These are phyloP conservation scores for Purpureocillium takamizusanense DNA, from an alignment of 2,329 filamentous ascomycete genomes.

Conservation along the genomic window DNA sequence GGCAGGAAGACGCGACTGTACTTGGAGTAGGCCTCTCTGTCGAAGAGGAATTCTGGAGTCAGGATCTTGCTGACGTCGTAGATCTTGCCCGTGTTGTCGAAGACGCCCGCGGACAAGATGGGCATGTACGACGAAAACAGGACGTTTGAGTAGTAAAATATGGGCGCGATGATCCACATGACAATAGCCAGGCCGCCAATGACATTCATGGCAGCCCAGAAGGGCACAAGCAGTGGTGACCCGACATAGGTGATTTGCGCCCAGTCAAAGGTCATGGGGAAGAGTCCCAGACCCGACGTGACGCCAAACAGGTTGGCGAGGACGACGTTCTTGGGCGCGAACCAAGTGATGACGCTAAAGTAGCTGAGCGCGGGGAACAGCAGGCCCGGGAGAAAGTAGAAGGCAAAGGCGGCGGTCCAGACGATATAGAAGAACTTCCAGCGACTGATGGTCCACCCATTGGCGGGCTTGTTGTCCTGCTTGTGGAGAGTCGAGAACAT, in stretches of 20 bases:
- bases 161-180: conserved; percentile 76
- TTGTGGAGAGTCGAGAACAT: conserved; percentile 86
- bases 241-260: conserved; percentile 84
- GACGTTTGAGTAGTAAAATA: conserved; percentile 72
- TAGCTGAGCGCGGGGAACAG: conserved; percentile 79
- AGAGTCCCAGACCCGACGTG: conserved; percentile 72
- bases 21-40: conserved; percentile 63
- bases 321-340: conserved; percentile 77
- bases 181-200: conserved; percentile 70
- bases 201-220: conserved; percentile 81
- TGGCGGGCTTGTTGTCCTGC: conserved; percentile 70
- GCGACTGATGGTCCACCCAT: conserved; percentile 74
- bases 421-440: conserved; percentile 78
- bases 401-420: conserved; percentile 61
- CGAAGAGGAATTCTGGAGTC: conserved; percentile 69
- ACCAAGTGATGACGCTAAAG: conserved; percentile 85
- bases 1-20: conserved; percentile 81
- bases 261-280: conserved; percentile 87
- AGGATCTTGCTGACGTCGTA: conserved; percentile 79
- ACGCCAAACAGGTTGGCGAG: conserved; percentile 81
- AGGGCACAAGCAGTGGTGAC: conserved; percentile 73
- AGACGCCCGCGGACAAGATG: conserved; percentile 75
- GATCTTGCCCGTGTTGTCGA: conserved; percentile 71
- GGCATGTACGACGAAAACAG: conserved; percentile 81
- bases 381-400: conserved; percentile 79